Evolutionary conservation across 2,329 filamentous ascomycete species (phyloP), one percentile per base, ranked within the genome.

Genomic region (Scolecobasidium constrictum): DNA sequence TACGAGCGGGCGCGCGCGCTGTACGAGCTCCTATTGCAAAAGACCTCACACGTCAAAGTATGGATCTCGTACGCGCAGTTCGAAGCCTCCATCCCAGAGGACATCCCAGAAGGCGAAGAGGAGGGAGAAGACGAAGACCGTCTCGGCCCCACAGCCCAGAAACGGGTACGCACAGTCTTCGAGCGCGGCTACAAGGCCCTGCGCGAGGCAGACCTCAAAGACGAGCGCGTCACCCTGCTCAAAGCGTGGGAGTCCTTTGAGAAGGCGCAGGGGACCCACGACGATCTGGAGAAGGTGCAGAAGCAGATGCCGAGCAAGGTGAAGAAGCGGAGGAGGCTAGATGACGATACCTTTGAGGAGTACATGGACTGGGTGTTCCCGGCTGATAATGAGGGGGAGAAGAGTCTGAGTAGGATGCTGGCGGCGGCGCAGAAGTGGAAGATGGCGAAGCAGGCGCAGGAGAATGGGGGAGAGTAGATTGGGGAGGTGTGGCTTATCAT

Each of bases 31-130:
- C 73, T 98, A 11, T 73, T 98, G 35, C 72, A 86, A 55, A 95
- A 93, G 77, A 94, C 92, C n/a, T 82, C 92, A 56, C 92, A 98
- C 58, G 87, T 95, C 70, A 98, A 96, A 71, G 92, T 98, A 47
- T 98, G 92, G 92, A 94, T 92, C 62, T 90, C 85, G 61, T 98
- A 90, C 65, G 92, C 92, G n/a, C 85, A 93, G 61, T 96, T 98
- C 57, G 92, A 98, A 64, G 86, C 96, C 67, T 90, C 92, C 59
- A 80, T 94, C 0, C 86, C 87, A 35, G 87, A 94, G 45, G 75
- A 69, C 11, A 70, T 75, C 16, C 77, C 77, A 41, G 76, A 82
- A 34, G 22, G 63, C 3, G 20, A 63, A 3, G 39, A 64, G 3
- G 69, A 73, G 17, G 72, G 72, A 3, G 68, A 75, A 16, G 65